A percentile compares a stretch with the other conserved stretches of the same genome.
phyloP scores from a whole-genome alignment of 768 basidiomycete species.

The Tulasnella sp. region DNA sequence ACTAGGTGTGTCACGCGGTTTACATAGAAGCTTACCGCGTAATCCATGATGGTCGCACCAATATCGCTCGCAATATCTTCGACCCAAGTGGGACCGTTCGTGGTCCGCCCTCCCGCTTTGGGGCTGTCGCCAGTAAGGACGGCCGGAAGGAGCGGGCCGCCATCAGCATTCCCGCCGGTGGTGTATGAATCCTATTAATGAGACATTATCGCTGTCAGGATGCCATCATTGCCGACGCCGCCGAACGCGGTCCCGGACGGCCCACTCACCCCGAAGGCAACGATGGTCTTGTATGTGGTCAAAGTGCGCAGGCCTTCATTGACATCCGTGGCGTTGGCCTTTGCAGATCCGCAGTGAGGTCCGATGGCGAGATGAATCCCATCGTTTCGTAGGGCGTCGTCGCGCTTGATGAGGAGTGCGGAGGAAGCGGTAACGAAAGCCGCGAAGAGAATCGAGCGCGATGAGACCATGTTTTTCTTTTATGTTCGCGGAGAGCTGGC shows the following conservation, averaged over 20 bases:
- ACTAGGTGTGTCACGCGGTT: neutral
- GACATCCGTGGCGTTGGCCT: slow-evolving; percentile 40
- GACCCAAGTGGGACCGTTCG: slow-evolving; percentile 51
- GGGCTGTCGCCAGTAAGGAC: slow-evolving; percentile 44
- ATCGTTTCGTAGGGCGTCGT: slow-evolving; percentile 18
- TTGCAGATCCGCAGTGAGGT: slow-evolving; percentile 42
- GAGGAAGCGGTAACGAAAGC: neutral
- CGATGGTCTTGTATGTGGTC: slow-evolving; percentile 43
- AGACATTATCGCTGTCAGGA: neutral
- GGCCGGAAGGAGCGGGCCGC: slow-evolving; percentile 42
- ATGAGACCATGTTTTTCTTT: neutral
- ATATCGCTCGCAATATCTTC: slow-evolving; percentile 44
- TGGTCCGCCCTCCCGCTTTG: slow-evolving; percentile 48
- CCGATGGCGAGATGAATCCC: slow-evolving; percentile 41
- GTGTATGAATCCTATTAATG: slow-evolving; percentile 46
- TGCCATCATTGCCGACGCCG: neutral
- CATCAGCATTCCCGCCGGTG: slow-evolving; percentile 48
- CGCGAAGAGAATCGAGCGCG: neutral
- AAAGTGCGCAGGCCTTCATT: slow-evolving; percentile 46
- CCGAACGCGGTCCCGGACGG: neutral
- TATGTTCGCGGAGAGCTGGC: neutral
- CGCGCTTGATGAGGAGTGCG: neutral
- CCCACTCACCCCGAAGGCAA: slow-evolving; percentile 43
- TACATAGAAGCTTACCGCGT: slow-evolving; percentile 42
- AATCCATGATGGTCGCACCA: slow-evolving; percentile 47